These are phyloP conservation scores for Seiridium unicorne DNA, from an alignment of 2,329 filamentous ascomycete genomes.

Conservation along the genomic window DNA sequence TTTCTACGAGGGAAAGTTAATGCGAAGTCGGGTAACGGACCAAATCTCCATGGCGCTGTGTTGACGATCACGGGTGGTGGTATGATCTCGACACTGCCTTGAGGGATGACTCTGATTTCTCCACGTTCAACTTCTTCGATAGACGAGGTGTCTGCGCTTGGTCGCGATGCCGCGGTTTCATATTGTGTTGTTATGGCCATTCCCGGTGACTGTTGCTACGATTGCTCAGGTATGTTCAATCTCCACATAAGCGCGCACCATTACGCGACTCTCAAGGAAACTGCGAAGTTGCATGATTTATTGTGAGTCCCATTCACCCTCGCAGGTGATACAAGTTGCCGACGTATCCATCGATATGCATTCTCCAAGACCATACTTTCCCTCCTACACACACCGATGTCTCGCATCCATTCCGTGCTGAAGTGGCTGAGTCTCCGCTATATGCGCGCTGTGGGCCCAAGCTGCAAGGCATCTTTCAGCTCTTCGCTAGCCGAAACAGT, in stretches of 20 bases:
- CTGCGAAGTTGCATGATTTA: background rate
- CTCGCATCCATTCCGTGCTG: background rate
- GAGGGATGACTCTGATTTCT: background rate
- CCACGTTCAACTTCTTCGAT: conserved; percentile 5
- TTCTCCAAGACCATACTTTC: background rate
- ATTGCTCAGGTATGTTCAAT: no score
- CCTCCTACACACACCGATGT: background rate
- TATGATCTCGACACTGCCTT: conserved; percentile 1
- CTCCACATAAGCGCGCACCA: no score
- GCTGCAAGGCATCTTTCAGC: conserved; percentile 2
- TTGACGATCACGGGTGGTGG: conserved; percentile 2
- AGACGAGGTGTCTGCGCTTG: background rate
- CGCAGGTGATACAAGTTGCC: background rate
- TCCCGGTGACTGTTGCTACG: background rate
- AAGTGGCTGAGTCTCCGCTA: background rate
- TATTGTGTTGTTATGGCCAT: background rate
- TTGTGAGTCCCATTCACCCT: background rate
- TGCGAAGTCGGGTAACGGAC: background rate
- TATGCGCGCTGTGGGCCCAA: background rate
- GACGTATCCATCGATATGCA: background rate
- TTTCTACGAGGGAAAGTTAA: background rate
- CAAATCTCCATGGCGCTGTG: conserved; percentile 4
- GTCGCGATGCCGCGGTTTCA: background rate
- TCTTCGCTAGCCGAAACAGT: background rate
- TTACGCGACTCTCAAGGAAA: background rate